Base-by-base conservation (phyloP, 2,329 filamentous ascomycete genomes). In the Fusarium xylarioides region DNA sequence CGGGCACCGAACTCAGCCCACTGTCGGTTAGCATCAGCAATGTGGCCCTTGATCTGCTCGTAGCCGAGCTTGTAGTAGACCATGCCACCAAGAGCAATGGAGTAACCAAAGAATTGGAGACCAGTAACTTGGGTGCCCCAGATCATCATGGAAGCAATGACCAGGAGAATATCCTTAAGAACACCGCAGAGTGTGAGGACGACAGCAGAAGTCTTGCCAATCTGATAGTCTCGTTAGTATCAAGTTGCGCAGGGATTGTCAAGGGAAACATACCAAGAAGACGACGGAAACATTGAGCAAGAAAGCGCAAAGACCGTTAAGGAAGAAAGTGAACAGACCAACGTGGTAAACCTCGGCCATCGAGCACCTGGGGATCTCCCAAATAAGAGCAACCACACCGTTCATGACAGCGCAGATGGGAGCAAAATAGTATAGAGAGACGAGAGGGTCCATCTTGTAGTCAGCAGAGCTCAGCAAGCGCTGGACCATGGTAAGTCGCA, bases 361-460 rank as follows among this genome's bases (percentile, higher is more conserved):
- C 68, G 86, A 87, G 79, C 95, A 87, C 74, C 85, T 87, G 75
- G 92, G 92, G 6, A 95, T 82, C 82, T 96, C 93, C 85, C 91
- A 91, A 79, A 93, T 84, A 37, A 95, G 84, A 62, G 92, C 92
- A 53, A 95, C 89, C 18, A 90, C 80, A 76, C 91, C 89, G 85
- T 96, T 96, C 90, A 96, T 95, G 80, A 89, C 84, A 53, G 93
- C 93, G 83, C 93, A 96, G 63, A 94, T 91, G 21, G 93, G 93
- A 5, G 94, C 94, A 78, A 95, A 96, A 87, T 96, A 96, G 89
- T 96, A 96, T 18, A 96, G 89, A 35, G 93, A 96, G 62, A 96
- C 93, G 28, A 96, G 86, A 23, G 93, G 93, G 81, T 96, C 93
- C 94, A 96, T 96, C 89, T 95, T 95, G 89, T 92, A 95, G 84